Conservation (phyloP, 257 asterid species). For the Pogostemon cablin region DNA sequence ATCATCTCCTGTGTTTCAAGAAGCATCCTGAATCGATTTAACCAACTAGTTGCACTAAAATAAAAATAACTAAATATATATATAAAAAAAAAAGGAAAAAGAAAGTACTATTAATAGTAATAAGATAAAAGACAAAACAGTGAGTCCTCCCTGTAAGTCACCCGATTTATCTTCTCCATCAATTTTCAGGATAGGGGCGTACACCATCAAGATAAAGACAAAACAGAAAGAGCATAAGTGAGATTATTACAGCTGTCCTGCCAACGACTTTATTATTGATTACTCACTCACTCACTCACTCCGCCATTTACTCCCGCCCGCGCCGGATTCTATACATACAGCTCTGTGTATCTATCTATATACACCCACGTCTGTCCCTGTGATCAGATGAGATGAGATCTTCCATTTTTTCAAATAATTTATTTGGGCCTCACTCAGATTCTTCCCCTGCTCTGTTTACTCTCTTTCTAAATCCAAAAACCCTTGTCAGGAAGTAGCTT, state of each 20-base stretch:
- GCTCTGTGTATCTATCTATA: background rate
- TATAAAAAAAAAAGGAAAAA: too few species aligned
- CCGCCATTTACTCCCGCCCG: slow-evolving; percentile 46
- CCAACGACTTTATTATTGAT: slow-evolving; percentile 15
- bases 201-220: too few species aligned
- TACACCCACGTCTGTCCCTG: background rate
- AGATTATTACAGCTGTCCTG: background rate
- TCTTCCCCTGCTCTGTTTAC: slow-evolving; percentile 1
- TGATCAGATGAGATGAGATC: slow-evolving; percentile 4
- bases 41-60: too few species aligned
- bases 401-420: background rate
- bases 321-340: slow-evolving; percentile 19
- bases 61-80: too few species aligned
- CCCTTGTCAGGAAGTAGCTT: background rate
- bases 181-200: too few species aligned
- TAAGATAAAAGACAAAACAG: too few species aligned
- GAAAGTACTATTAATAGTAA: too few species aligned
- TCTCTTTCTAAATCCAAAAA: slow-evolving; percentile 18
- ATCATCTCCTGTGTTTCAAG: too few species aligned
- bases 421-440: slow-evolving; percentile 23
- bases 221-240: too few species aligned
- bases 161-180: too few species aligned
- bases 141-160: too few species aligned
- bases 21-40: too few species aligned
- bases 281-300: slow-evolving; percentile 17